Percentiles rank a stretch among this genome's conserved stretches.
phyloP scores from a whole-genome alignment of 257 asterid genomes.

The Asclepias syriaca region DNA sequence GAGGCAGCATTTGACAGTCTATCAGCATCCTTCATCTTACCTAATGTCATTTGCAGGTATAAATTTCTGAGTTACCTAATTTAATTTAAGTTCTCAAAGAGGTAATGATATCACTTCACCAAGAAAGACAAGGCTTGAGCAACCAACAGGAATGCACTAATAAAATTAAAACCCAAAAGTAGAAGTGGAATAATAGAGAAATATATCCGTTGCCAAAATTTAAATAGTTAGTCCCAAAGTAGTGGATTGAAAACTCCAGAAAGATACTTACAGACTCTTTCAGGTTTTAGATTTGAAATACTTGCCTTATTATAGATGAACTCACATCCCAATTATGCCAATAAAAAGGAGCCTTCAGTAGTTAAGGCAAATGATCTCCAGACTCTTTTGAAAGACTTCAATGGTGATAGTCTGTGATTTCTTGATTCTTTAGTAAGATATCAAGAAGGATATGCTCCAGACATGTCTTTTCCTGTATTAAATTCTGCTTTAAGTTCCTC shows the following conservation, averaged over 20 bases:
- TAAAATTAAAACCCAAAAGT: background rate
- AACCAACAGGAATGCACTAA: background rate
- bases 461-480: background rate
- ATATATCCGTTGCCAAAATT: background rate
- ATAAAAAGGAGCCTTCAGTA: background rate
- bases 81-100: background rate
- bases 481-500: background rate
- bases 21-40: slow-evolving; percentile 50
- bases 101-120: background rate
- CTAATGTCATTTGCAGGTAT: slow-evolving; percentile 95
- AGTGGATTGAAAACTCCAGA: background rate
- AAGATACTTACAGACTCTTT: background rate
- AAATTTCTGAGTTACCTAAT: background rate
- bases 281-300: background rate
- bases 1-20: slow-evolving; percentile 71
- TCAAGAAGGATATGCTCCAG: background rate
- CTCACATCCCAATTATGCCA: background rate
- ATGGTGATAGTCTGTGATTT: background rate
- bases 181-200: background rate
- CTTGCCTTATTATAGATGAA: background rate
- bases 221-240: background rate
- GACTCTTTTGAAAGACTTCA: background rate
- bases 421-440: background rate
- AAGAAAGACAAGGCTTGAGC: background rate
- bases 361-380: background rate